Evolutionary conservation across 2,329 filamentous ascomycete genomes (phyloP).

Genomic region (Tolypocladium amazonense): DNA sequence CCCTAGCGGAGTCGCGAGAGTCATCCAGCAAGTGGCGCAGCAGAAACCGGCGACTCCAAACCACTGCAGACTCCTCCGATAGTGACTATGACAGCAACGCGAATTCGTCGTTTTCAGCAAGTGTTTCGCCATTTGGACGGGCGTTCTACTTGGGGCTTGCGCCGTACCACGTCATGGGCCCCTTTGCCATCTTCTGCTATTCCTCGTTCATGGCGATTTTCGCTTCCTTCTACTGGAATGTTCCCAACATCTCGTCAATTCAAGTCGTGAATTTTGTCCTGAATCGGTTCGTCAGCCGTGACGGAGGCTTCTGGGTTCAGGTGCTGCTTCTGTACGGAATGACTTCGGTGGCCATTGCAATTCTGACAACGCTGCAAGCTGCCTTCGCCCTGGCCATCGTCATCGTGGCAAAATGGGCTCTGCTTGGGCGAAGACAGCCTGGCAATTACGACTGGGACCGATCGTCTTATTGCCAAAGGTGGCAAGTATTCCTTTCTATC

Average conservation of each 20-base stretch:
- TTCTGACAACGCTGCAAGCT: slow-evolving; percentile 31
- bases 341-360: slow-evolving; percentile 26
- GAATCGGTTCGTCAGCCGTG: slow-evolving; percentile 10
- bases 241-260: slow-evolving; percentile 33
- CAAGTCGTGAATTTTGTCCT: slow-evolving; percentile 30
- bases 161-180: slow-evolving; percentile 37
- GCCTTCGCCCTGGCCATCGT: slow-evolving; percentile 31
- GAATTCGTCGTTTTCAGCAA: slow-evolving; percentile 1
- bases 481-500: slow-evolving; percentile 42
- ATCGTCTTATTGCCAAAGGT: slow-evolving; percentile 44
- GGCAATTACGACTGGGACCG: slow-evolving; percentile 50
- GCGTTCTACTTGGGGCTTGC: slow-evolving; percentile 43
- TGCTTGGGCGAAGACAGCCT: slow-evolving; percentile 37
- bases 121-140: slow-evolving; percentile 38
- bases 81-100: slow-evolving; percentile 8
- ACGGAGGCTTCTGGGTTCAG: slow-evolving; percentile 16
- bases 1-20: slow-evolving; percentile 8
- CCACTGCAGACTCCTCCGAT: slow-evolving; percentile 5
- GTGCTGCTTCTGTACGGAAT: slow-evolving; percentile 27
- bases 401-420: slow-evolving; percentile 38
- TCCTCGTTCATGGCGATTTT: slow-evolving; percentile 34
- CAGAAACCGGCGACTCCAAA: slow-evolving; percentile 1
- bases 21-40: slow-evolving; percentile 1
- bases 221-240: slow-evolving; percentile 40
- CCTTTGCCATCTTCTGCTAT: slow-evolving; percentile 37